Evolutionary conservation across 441 rosid species (phyloP), one percentile per base, ranked within the genome.

Genomic region (Populus hybrid): DNA sequence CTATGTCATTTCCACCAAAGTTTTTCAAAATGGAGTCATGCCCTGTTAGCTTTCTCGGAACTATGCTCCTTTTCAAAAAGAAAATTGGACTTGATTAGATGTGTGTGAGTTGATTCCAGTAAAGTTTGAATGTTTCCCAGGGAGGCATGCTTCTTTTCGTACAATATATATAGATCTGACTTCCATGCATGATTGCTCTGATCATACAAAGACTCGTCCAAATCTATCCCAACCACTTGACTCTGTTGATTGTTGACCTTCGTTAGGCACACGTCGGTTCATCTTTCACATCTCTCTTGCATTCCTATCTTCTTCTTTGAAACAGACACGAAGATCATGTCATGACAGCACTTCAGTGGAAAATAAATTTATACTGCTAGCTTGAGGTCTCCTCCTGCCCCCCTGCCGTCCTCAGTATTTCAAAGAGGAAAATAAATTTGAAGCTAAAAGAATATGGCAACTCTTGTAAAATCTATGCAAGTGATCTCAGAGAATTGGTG

Each of bases 191-290:
- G 34, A 72, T 63, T 76, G 65, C 53, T 26, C 34, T 50, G 16
- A 76, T 69, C 71, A 57, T 30, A 9, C 3, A 42, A 46, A 46
- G 42, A 19, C 19, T 30, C 8, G 1, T 16, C 65, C 30, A 35
- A 71, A 68, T 21, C 21, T 53, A 63, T 77, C 82, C 36, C 71
- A 65, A n/a, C 24, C 7, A 18, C 75, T 21, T 69, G n/a, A 46
- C 28, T 18, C 61, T 76, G 32, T 80, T 78, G 34, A 28, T 24
- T 24, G 42, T 65, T 69, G 76, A 64, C 78, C 67, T 50, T 66
- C 24, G 28, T 16, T 16, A 53, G 61, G 61, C 61, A 53, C n/a
- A 16, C n/a, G 61, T 53, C 61, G 61, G 61, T 53, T 16, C 61
- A 6, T 16, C 61, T 53, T 53, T 53, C 21, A 16, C 7, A 5